A percentile compares a stretch with the other conserved stretches of the same genome.
phyloP scores from a whole-genome alignment of 768 basidiomycete genomes.

The Podaxis sp. region DNA sequence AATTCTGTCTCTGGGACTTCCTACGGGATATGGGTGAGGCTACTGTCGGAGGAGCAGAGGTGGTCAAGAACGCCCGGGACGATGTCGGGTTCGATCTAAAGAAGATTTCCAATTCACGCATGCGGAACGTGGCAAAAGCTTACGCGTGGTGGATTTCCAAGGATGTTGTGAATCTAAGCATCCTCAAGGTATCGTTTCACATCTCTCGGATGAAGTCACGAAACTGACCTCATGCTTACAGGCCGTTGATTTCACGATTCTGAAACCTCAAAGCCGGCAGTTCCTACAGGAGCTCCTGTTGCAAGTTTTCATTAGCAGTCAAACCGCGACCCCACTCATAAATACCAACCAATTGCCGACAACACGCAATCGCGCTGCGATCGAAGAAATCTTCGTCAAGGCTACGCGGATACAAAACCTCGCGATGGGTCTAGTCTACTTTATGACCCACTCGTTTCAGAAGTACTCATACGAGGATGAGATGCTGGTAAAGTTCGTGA shows the following conservation, averaged over 20 bases:
- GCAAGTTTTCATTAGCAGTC: conserved; percentile 71
- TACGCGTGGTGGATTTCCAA: conserved; percentile 95
- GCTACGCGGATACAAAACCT: conserved; percentile 62
- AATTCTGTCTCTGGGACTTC: conserved; percentile 97
- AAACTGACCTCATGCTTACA: conserved; percentile 26
- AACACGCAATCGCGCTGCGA: conserved; percentile 50
- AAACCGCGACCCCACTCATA: conserved; percentile 68
- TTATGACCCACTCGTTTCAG: conserved; percentile 48
- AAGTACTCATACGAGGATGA: conserved; percentile 29
- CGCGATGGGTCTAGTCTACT: conserved; percentile 74
- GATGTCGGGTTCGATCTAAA: conserved; percentile 47
- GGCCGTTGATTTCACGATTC: conserved; percentile 84
- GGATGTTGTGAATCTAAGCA: conserved; percentile 66
- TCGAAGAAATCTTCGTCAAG: conserved; percentile 83
- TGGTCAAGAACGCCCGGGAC: conserved; percentile 65
- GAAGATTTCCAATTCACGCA: conserved; percentile 53
- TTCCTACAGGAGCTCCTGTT: conserved; percentile 75
- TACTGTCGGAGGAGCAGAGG: conserved; percentile 74
- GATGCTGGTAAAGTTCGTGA: conserved; percentile 41
- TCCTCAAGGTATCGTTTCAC: conserved; percentile 70
- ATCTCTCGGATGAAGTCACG: not conserved
- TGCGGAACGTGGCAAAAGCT: conserved; percentile 75
- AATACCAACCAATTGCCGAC: conserved; percentile 33
- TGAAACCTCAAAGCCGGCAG: conserved; percentile 57
- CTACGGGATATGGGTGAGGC: conserved; percentile 87